Percentiles rank a stretch among this genome's conserved stretches.
Evolutionary conservation across 805 yeast genomes (phyloP).

Genomic region (Candida sithepensis): DNA sequence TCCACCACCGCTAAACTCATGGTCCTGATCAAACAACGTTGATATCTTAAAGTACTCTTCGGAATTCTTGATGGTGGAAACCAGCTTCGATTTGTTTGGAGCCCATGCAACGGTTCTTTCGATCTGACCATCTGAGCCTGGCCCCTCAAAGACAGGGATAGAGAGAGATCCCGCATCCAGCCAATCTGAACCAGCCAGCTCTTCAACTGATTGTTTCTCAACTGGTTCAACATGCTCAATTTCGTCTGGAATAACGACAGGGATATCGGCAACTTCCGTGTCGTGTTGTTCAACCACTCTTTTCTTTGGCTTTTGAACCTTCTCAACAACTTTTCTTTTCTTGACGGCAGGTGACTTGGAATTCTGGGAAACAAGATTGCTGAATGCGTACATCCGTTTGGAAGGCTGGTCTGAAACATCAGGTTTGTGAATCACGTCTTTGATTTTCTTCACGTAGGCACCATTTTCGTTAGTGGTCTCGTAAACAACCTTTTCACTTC

Average conservation of each 20-base stretch:
- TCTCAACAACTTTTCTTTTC: background rate
- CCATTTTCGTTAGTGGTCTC: slow-evolving; percentile 41
- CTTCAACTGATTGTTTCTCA: slow-evolving; percentile 29
- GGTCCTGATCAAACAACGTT: slow-evolving; percentile 58
- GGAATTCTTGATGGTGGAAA: slow-evolving; percentile 35
- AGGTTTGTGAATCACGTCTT: slow-evolving; percentile 53
- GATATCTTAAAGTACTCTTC: slow-evolving; percentile 60
- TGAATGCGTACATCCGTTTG: background rate
- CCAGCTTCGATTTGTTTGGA: slow-evolving; percentile 48
- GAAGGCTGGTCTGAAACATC: slow-evolving; percentile 25
- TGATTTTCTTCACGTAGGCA: slow-evolving; percentile 51
- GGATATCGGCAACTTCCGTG: background rate
- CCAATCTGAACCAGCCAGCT: slow-evolving; percentile 51
- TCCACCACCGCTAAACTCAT: slow-evolving; percentile 70
- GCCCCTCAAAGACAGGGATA: slow-evolving; percentile 48
- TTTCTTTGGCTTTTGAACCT: background rate
- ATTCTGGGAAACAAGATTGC: background rate
- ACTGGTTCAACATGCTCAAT: slow-evolving; percentile 20
- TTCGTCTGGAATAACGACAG: background rate
- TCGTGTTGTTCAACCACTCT: background rate
- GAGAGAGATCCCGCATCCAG: slow-evolving; percentile 37
- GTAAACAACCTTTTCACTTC: slow-evolving; percentile 72
- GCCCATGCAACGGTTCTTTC: slow-evolving; percentile 62
- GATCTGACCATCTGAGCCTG: slow-evolving; percentile 42
- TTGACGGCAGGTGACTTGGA: background rate